These are phyloP conservation scores for Coelastrella sp. DNA, from an alignment of 139 green algal species.

Conservation along the genomic window DNA sequence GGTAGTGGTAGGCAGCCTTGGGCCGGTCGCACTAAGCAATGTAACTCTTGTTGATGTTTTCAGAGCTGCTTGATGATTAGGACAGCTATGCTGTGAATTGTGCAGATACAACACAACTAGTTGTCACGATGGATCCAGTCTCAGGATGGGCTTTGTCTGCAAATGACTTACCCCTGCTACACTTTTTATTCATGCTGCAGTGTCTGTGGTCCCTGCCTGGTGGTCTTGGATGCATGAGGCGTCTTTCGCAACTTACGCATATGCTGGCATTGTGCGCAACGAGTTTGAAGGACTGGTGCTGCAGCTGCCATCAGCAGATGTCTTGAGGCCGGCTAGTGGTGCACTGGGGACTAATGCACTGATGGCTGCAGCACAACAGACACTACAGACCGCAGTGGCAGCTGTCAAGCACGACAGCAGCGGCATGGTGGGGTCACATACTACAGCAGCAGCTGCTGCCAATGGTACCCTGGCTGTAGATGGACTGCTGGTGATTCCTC, in stretches of 20 bases:
- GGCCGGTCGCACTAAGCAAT: no score
- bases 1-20: neutral
- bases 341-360: neutral
- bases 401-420: neutral
- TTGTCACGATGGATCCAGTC: neutral
- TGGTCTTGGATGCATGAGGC: constrained; percentile 15
- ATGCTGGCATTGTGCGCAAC: constrained; percentile 37
- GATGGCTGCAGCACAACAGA: neutral
- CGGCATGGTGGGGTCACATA: no score
- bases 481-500: constrained; percentile 13
- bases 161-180: neutral
- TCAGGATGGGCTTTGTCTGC: neutral
- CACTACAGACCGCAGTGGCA: neutral
- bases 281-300: constrained; percentile 34
- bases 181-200: constrained; percentile 17
- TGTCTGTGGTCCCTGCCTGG: neutral
- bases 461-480: constrained; percentile 11
- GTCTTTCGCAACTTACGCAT: constrained; percentile 27
- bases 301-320: neutral
- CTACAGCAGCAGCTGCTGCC: constrained; percentile 8
- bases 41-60: no score
- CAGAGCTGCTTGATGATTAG: no score
- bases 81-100: no score
- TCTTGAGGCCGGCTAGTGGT: neutral
- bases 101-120: no score